These are phyloP conservation scores for Nannizziopsis barbatae DNA, from an alignment of 2,329 filamentous ascomycete species.

Conservation along the genomic window DNA sequence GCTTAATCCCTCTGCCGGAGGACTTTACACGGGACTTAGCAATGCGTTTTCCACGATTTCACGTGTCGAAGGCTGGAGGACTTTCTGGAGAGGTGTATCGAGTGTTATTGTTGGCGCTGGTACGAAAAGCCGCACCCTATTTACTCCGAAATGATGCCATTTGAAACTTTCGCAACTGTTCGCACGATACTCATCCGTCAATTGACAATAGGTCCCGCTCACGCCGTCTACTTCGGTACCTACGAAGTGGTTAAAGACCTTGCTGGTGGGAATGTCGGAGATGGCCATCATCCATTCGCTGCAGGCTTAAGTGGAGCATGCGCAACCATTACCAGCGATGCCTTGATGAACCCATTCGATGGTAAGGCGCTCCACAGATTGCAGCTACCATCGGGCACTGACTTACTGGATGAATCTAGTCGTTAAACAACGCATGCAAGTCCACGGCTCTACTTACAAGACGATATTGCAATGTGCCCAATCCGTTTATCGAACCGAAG, in stretches of 20 bases:
- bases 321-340: constrained; percentile 93
- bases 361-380: constrained; percentile 45
- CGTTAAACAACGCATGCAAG: constrained; percentile 99
- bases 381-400: neutral
- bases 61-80: constrained; percentile 74
- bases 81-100: constrained; percentile 90
- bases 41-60: constrained; percentile 91
- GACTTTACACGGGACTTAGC: constrained; percentile 78
- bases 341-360: constrained; percentile 98
- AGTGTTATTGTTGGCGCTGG: constrained; percentile 93
- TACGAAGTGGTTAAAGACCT: constrained; percentile 96
- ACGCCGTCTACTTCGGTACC: constrained; percentile 96
- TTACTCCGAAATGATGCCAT: too few relatives aligned
- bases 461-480: constrained; percentile 77
- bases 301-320: constrained; percentile 86
- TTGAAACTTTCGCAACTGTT: neutral
- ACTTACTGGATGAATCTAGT: constrained; percentile 45
- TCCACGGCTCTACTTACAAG: constrained; percentile 86
- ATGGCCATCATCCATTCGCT: constrained; percentile 82
- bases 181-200: neutral
- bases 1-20: constrained; percentile 67
- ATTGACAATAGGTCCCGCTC: constrained; percentile 62
- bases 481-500: constrained; percentile 78
- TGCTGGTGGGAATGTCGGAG: constrained; percentile 77
- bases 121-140: constrained; percentile 35